Conservation (phyloP, 2,329 filamentous ascomycete genomes). For the Cladosporium sp. region DNA sequence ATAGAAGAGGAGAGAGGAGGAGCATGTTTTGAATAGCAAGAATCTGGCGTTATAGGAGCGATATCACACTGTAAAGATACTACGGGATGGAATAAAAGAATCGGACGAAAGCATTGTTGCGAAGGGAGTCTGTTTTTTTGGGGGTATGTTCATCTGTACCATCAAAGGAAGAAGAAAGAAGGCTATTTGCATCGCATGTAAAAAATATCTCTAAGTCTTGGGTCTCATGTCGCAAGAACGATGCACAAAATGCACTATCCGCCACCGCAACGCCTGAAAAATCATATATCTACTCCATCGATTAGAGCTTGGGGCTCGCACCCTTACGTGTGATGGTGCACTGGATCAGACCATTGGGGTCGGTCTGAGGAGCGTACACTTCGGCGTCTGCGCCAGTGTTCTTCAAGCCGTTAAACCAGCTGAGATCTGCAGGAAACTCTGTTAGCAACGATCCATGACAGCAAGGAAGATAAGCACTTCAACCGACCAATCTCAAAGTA, state of each 20-base stretch:
- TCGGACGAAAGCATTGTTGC: slow-evolving; percentile 14
- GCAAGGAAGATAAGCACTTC: background rate
- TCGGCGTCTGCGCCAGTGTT: slow-evolving; percentile 96
- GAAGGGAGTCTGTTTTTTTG: background rate
- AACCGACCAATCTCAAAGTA: slow-evolving; percentile 90
- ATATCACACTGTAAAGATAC: slow-evolving; percentile 16
- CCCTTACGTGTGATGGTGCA: slow-evolving; percentile 74
- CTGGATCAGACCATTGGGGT: slow-evolving; percentile 93
- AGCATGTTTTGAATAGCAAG: slow-evolving; percentile 1
- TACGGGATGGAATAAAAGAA: background rate
- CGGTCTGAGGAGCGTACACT: slow-evolving; percentile 89
- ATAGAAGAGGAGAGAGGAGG: background rate
- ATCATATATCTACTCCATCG: background rate
- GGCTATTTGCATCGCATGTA: background rate
- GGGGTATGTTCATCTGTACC: slow-evolving; percentile 7
- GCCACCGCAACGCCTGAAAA: background rate
- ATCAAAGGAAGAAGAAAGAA: background rate
- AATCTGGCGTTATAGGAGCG: slow-evolving; percentile 21
- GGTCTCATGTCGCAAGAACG: background rate
- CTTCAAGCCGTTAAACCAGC: slow-evolving; percentile 93
- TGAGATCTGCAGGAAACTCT: slow-evolving; percentile 64
- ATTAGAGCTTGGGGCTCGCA: slow-evolving; percentile 10
- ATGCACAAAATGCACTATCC: background rate
- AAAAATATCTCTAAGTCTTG: slow-evolving; percentile 7
- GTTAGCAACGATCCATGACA: background rate